Evolutionary conservation across 208 protist genomes (phyloP).

Genomic region (Acanthamoeba sp.): DNA sequence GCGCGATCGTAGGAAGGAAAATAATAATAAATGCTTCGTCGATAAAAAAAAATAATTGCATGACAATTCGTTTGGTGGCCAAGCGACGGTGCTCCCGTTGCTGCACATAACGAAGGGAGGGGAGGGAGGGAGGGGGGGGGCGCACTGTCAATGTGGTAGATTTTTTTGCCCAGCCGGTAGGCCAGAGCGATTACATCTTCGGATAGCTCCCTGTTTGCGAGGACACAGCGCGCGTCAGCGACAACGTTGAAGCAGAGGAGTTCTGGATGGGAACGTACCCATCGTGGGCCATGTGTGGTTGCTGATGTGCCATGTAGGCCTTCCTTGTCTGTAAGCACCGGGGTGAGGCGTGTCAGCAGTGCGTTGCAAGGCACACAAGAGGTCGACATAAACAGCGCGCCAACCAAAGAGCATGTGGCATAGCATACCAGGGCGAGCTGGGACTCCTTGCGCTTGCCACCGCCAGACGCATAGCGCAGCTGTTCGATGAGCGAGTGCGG

Average conservation of each 20-base stretch:
- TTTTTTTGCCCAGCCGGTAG: conserved; percentile 58
- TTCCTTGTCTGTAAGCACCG: neutral
- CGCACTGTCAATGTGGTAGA: conserved; percentile 56
- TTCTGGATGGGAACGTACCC: neutral
- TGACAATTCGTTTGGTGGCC: too few species aligned
- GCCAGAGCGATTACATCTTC: conserved; percentile 40
- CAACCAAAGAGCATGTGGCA: too few species aligned
- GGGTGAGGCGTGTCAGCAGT: neutral
- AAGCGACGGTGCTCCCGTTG: too few species aligned
- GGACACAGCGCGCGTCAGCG: neutral
- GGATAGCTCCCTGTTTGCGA: neutral
- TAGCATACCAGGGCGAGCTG: conserved; percentile 28
- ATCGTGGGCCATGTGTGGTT: neutral
- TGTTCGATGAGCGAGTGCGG: conserved; percentile 36
- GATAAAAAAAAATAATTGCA: too few species aligned
- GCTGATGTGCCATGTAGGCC: neutral
- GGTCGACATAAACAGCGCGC: neutral
- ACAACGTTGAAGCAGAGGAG: too few species aligned
- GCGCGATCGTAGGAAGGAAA: neutral
- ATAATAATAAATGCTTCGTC: neutral
- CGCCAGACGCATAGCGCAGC: neutral
- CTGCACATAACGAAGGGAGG: neutral
- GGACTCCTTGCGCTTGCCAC: conserved; percentile 36
- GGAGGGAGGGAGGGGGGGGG: neutral
- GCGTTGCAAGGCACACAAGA: neutral